Evolutionary conservation across 2,329 filamentous ascomycete species (phyloP), one percentile per base, ranked within the genome.

Genomic region (Ophiocordyceps camponoti-saundersi): DNA sequence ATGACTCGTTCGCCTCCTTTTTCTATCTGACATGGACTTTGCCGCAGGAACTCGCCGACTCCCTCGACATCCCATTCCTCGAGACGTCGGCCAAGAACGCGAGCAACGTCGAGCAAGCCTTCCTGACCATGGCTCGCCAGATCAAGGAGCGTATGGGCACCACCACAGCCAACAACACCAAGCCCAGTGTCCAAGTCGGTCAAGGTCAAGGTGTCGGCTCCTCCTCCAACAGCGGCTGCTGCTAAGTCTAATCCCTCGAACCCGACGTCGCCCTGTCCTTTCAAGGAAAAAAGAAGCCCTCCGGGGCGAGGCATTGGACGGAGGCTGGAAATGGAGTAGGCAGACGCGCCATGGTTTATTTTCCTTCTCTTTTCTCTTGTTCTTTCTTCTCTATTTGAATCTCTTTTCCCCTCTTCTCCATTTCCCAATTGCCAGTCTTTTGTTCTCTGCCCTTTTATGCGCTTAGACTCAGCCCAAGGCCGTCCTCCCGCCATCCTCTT

Each of bases 141-240:
- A 98, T 98, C 73, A 98, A 98, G 79, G 90, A 96, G 75, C 85
- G 92, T 62, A 98, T 98, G 90, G 92, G 92, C 60, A 95, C 87
- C 57, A 92, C 90, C 53, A 83, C 85, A 42, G 84, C 84, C 55
- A 89, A 89, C 73, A 96, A 96, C 79, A 94, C 90, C 72, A 98
- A 96, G 76, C 90, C 90, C 54, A 94, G 86, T 58, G 89, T 98
- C 59, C 88, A 95, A 65, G 92, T 98, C 59, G 86, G 88, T 50
- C 84, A 88, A 64, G 92, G 92, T 61, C 88, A 94, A 68, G 89
- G 89, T 59, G 90, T 98, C 56, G 85, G 93, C 65, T 85, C 80
- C 59, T 83, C 83, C 57, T 85, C 85, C 58, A 85, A 78, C 63
- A 82, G 84, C 61, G 82, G 86, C 65, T 95, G 89, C 79, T 95